Base-by-base conservation (phyloP, 768 basidiomycete species). In the Rhodocollybia butyracea region DNA sequence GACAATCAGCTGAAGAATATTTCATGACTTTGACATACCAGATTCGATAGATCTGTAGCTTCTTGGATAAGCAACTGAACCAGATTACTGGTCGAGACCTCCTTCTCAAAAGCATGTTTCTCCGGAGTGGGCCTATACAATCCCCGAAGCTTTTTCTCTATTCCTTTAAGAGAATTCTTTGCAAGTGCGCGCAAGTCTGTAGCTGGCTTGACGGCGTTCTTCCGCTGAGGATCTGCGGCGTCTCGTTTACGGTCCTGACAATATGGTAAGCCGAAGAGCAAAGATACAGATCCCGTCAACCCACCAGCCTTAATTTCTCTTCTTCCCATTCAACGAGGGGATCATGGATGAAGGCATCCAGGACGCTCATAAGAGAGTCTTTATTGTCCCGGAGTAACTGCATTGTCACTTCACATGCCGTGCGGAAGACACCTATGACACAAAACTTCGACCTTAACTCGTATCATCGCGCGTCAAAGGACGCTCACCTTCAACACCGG, bases 291-390 rank as follows among this genome's bases (percentile, higher is more conserved):
- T 50, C 2, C 40, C 10, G 4, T 13, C 5, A 17, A 13, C 76
- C 24, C 57, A 86, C 83, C 66, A 83, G 70, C 64, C 82, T 87
- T 13, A 85, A 80, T 58, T 84, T 85, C 66, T 90, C 85, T 40
- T 92, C 87, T 58, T 92, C 89, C 92, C 94, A 98, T 69, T 98
- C 96, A 30, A 95, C 88, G 2, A 99, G 79, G 1, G 97, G 97
- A 68, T 99, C 97, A 62, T 98, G 96, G 29, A 95, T 84, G 68
- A 98, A 98, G 1, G 97, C 92, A 65, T 98, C 96, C 36, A 99
- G 80, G 0, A 98, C 92, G 66, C 86, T 95, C 88, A 94, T 94
- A 54, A 99, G 75, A 39, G 87, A 88, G 66, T 98, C 94, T 68
- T 87, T 90, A 77, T 98, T 94, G 59, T 88, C 84, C 29, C 94